A percentile compares a stretch with the other conserved stretches of the same genome.
Conservation (phyloP, 345 rosid genomes). For the Kandelia obovata region DNA sequence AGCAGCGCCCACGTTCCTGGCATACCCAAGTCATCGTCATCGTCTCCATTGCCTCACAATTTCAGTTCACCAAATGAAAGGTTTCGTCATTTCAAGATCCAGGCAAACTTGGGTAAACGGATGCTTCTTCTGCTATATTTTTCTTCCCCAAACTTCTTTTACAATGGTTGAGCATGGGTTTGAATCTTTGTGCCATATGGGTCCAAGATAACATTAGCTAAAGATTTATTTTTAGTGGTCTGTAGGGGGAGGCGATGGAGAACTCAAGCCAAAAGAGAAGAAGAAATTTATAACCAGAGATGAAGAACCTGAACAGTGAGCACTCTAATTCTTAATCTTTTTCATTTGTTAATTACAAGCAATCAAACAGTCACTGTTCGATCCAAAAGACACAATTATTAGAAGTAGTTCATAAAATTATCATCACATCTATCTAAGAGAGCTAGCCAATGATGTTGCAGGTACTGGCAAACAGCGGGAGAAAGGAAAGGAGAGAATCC, state of each 20-base stretch:
- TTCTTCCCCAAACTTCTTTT: not conserved
- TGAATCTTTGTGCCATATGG: not conserved
- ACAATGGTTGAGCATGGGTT: not conserved
- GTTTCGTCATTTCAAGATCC: slow-evolving; percentile 44
- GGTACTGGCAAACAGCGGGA: slow-evolving; percentile 93
- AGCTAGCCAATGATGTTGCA: slow-evolving; percentile 15
- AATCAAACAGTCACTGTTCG: too few relatives aligned
- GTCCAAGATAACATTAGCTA: not conserved
- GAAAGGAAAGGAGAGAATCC: slow-evolving; percentile 96
- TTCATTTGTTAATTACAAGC: too few relatives aligned
- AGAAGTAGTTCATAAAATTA: too few relatives aligned
- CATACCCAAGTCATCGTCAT: slow-evolving; percentile 22
- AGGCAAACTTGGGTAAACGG: slow-evolving; percentile 49
- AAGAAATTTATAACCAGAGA: slow-evolving; percentile 87
- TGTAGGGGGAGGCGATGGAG: slow-evolving; percentile 69
- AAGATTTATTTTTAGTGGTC: slow-evolving; percentile 12
- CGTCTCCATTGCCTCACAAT: slow-evolving; percentile 19
- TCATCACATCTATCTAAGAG: too few relatives aligned
- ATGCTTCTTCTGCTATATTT: not conserved
- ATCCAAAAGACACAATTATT: too few relatives aligned
- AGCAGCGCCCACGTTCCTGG: slow-evolving; percentile 19
- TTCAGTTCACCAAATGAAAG: slow-evolving; percentile 25
- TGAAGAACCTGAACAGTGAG: slow-evolving; percentile 85
- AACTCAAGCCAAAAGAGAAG: slow-evolving; percentile 65
- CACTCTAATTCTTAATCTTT: too few relatives aligned